Base-by-base conservation (phyloP, 2,329 filamentous ascomycete genomes). In the Basipetospora chlamydospora region DNA sequence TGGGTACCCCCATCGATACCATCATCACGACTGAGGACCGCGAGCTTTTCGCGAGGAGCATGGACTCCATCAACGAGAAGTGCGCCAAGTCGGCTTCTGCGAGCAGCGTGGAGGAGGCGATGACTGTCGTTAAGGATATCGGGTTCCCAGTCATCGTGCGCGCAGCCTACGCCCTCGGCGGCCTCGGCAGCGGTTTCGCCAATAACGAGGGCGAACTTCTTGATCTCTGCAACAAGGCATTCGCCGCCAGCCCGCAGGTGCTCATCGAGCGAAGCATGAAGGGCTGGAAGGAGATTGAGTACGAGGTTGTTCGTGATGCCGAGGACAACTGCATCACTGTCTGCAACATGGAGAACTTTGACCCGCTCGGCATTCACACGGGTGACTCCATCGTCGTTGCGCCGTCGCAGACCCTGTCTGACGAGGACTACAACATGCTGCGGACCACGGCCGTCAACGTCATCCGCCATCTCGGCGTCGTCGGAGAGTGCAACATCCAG, bases 351-450 rank as follows among this genome's bases (percentile, higher is more conserved):
- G 57, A 60, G 47, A 96, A 96, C 70, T 96, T 96, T 51, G 90
- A 96, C 54, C 90, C 90, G 45, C 75, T 98, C 26, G 90, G 90
- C 52, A 92, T 94, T 39, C 90, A 98, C 62, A 98, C 90, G 32
- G 90, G 90, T 63, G 90, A 98, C 67, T 95, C 87, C 50, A 98
- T 98, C 50, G 90, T 98, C 44, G 88, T 96, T 42, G 90, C 90
- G 28, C 90, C 90, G 35, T 90, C 82, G 63, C 90, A 98, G 64
- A 98, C 90, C 17, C 68, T 98, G 52, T 92, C 83, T 52, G 90
- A 98, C 50, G 90, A 96, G 66, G 90, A 98, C 61, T 98, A 96
- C 59, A 87, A 98, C 67, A 96, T 98, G 90, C 83, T 98, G 48
- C 85, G 90, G 51, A 85, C 86, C 28, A 87, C 90, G 43, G 85